A percentile compares a stretch with the other conserved stretches of the same genome.
Evolutionary conservation across 495 filamentous ascomycete genomes (phyloP).

Genomic region (Beverwykella pulmonaria): DNA sequence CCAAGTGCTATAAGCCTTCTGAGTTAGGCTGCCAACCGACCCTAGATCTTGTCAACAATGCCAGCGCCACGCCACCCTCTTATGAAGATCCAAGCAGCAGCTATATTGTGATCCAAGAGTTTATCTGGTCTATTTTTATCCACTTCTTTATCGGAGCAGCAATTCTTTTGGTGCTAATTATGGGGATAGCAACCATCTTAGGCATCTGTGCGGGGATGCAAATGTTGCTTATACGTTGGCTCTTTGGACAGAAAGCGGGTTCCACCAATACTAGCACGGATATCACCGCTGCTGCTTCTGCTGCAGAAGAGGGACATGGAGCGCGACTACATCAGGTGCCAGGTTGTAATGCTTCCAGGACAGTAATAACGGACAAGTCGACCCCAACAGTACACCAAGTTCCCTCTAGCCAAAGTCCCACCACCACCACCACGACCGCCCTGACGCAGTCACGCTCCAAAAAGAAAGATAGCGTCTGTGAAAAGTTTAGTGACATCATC

Average conservation of each 20-base stretch:
- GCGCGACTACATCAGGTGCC: background rate
- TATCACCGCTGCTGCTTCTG: background rate
- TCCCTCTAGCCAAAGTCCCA: background rate
- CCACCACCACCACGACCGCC: background rate
- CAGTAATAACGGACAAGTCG: background rate
- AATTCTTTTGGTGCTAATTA: background rate
- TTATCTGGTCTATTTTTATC: background rate
- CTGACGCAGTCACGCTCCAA: background rate
- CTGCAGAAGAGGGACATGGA: background rate
- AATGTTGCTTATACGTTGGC: background rate
- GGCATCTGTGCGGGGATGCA: background rate
- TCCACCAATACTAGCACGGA: background rate
- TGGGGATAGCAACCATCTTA: background rate
- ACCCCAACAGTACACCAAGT: background rate
- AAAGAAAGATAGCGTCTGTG: background rate
- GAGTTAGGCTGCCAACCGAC: background rate
- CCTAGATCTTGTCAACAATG: background rate
- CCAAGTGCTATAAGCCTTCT: background rate
- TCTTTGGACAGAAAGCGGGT: background rate
- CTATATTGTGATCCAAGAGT: background rate
- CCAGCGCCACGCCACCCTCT: background rate
- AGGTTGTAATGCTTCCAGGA: background rate
- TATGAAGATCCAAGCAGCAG: background rate
- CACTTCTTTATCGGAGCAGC: background rate
- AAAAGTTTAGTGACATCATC: background rate